phyloP scores from a whole-genome alignment of 805 yeast genomes.

The Saturnispora mendoncae region DNA sequence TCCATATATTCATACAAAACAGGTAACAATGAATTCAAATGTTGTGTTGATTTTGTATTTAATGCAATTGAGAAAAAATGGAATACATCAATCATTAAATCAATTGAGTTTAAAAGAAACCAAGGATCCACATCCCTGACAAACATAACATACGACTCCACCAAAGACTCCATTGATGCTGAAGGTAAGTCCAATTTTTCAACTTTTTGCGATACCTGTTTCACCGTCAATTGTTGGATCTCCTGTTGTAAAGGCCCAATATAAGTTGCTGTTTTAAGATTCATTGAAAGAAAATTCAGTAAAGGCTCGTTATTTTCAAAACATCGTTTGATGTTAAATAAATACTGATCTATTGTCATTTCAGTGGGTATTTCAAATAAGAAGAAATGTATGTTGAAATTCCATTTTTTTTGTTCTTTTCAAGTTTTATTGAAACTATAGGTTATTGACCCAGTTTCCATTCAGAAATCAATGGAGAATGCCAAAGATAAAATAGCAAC shows the following conservation, averaged over 20 bases:
- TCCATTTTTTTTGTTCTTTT: neutral
- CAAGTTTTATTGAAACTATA: no score
- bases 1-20: constrained; percentile 31
- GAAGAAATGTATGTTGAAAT: no score
- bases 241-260: constrained; percentile 23
- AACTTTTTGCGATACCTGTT: constrained; percentile 20
- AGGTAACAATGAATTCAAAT: constrained; percentile 29
- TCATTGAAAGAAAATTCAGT: constrained; percentile 1
- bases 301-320: neutral
- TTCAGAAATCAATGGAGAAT: no score
- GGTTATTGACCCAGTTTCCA: no score
- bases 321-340: constrained; percentile 1
- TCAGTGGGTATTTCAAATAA: no score
- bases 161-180: constrained; percentile 37
- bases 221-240: constrained; percentile 19
- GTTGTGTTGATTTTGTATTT: constrained; percentile 29
- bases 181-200: constrained; percentile 27
- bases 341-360: constrained; percentile 3
- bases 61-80: constrained; percentile 42
- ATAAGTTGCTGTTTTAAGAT: constrained; percentile 9
- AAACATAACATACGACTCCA: constrained; percentile 35
- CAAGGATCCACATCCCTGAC: constrained; percentile 47
- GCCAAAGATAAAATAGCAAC: no score
- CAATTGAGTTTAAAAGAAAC: constrained; percentile 47
- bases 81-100: constrained; percentile 38